Conservation (phyloP, 768 basidiomycete genomes). For the Pisolithus microcarpus region DNA sequence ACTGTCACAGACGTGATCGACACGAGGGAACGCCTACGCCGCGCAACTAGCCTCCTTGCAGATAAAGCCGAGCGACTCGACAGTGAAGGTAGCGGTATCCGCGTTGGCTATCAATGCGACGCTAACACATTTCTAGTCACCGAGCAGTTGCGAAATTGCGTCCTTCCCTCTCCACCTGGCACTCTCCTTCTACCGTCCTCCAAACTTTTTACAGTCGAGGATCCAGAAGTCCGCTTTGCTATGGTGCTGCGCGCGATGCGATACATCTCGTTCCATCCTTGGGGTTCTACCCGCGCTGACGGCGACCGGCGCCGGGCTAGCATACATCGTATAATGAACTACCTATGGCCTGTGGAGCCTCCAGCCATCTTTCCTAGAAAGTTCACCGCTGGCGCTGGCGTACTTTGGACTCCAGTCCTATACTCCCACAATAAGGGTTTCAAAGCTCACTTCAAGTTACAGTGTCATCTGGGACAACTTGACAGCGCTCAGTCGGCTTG, state of each 20-base stretch:
- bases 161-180: constrained; percentile 39
- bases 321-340: constrained; percentile 40
- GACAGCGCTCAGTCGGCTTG: constrained; percentile 38
- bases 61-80: constrained; percentile 36
- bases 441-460: constrained; percentile 3
- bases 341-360: constrained; percentile 39
- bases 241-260: constrained; percentile 54
- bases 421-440: constrained; percentile 20
- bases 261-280: constrained; percentile 64
- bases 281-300: constrained; percentile 66
- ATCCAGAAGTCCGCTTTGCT: constrained; percentile 31
- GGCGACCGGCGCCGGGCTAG: constrained; percentile 43
- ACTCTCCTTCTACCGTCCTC: constrained; percentile 42
- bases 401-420: constrained; percentile 55
- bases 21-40: constrained; percentile 32
- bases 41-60: constrained; percentile 31
- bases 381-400: constrained; percentile 55
- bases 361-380: constrained; percentile 15
- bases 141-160: constrained; percentile 28
- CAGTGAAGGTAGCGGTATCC: constrained; percentile 32
- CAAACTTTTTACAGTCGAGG: constrained; percentile 27
- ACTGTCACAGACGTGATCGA: constrained; percentile 28
- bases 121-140: constrained; percentile 30
- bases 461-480: constrained; percentile 5
- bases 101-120: no score